These are phyloP conservation scores for Paralagenidium karlingii DNA, from an alignment of 352 stramenopile genomes.

Conservation along the genomic window DNA sequence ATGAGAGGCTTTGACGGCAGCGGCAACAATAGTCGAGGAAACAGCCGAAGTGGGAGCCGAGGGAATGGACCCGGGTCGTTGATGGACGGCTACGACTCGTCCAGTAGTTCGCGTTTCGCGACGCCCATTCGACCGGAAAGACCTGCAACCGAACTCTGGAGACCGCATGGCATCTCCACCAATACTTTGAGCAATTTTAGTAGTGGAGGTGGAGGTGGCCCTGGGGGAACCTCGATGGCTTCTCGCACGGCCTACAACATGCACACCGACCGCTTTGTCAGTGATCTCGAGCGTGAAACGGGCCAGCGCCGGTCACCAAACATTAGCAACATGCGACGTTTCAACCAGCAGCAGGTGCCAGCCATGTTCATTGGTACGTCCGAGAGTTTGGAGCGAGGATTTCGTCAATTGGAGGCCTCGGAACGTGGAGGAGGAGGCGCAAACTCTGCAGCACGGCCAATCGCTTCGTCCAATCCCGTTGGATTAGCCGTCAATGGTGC, in stretches of 20 bases:
- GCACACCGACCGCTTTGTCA: conserved; percentile 69
- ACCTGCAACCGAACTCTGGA: conserved; percentile 20
- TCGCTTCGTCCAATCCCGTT: background rate
- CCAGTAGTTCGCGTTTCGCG: background rate
- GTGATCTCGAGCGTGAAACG: conserved; percentile 50
- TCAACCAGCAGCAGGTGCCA: conserved; percentile 20
- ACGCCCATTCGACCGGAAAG: conserved; percentile 43
- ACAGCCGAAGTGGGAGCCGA: too few relatives aligned
- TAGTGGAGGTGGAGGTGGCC: conserved; percentile 11
- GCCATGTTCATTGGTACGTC: too few relatives aligned
- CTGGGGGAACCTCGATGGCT: too few relatives aligned
- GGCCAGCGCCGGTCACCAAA: conserved; percentile 33
- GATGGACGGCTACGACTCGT: too few relatives aligned
- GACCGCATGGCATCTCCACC: too few relatives aligned
- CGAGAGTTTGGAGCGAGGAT: too few relatives aligned
- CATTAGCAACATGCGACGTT: conserved; percentile 8
- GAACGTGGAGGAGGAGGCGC: background rate
- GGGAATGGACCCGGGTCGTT: too few relatives aligned
- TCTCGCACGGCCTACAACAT: too few relatives aligned
- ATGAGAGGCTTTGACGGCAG: too few relatives aligned
- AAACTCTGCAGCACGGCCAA: conserved; percentile 1
- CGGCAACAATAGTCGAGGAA: too few relatives aligned
- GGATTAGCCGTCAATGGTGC: too few relatives aligned
- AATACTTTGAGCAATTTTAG: conserved; percentile 7
- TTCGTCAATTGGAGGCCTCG: too few relatives aligned